Base-by-base conservation (phyloP, 2,329 filamentous ascomycete genomes). In the Venturia pyrina region DNA sequence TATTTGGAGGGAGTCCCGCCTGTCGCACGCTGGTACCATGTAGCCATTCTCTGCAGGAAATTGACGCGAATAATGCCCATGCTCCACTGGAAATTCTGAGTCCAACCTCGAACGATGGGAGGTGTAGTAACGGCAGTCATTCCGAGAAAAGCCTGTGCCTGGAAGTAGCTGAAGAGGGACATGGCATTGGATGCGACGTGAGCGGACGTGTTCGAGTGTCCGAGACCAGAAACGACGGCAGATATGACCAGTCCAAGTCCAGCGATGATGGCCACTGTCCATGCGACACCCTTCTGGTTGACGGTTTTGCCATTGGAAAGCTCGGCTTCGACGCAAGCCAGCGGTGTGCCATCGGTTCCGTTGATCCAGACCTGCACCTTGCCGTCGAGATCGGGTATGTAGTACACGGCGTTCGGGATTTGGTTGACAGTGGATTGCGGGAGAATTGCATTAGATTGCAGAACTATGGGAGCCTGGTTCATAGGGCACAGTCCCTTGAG, bases 1-100 rank as follows among this genome's bases (percentile, higher is more conserved):
- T 96, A 82, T 19, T 86, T 89, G 4, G 91, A 87, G 0, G 93
- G 90, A 0, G 85, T 91, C 69, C 93, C 93, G 64, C 93, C 93
- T 2, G 93, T 98, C 3, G 93, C 85, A 68, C 93, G 89, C 78
- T 96, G 93, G 75, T 97, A 98, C 93, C 93, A 98, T 44, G 92
- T 96, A 68, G 91, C 90, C 73, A 96, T 90, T 61, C 82, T 82
- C 79, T 98, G 91, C 79, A 97, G 85, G 76, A 96, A 97, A n/a
- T 81, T 82, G 53, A 97, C 83, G 63, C 85, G 85, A 72, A 98
- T 96, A 72, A 98, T 92, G 71, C 93, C 93, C 91, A 98, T 95
- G 73, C 89, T 96, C 93, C 93, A 98, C 75, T 96, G 90, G 79
- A 98, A 97, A 78, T 97, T 93, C 78, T 97, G 93, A 1, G 93